A percentile compares a stretch with the other conserved stretches of the same genome.
These are phyloP conservation scores for Vigna reflexopilosa DNA, from an alignment of 306 rosid species.

Conservation along the genomic window DNA sequence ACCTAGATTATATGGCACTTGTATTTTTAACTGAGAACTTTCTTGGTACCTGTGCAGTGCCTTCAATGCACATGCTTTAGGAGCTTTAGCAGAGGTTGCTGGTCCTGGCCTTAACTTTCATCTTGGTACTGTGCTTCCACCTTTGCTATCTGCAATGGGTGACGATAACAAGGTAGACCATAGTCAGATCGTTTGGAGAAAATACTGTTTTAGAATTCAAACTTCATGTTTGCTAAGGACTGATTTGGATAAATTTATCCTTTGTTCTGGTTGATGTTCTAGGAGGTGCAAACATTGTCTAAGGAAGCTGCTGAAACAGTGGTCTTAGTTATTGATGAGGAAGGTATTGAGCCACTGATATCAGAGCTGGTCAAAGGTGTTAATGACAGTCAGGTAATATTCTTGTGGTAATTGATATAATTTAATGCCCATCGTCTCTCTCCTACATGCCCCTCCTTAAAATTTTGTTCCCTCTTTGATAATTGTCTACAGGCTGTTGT, in stretches of 20 bases:
- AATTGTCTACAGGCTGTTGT: slow-evolving; percentile 72
- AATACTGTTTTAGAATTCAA: slow-evolving; percentile 30
- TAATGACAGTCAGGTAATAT: slow-evolving; percentile 77
- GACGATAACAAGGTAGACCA: slow-evolving; percentile 67
- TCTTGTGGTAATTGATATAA: slow-evolving; percentile 9
- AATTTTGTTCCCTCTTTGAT: slow-evolving; percentile 18
- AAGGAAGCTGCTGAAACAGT: slow-evolving; percentile 95
- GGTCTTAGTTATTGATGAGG: slow-evolving; percentile 85
- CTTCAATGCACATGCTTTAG: slow-evolving; percentile 95
- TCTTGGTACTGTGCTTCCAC: slow-evolving; percentile 90
- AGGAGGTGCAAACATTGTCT: slow-evolving; percentile 87
- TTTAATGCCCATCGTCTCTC: not conserved
- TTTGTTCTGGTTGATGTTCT: slow-evolving; percentile 41
- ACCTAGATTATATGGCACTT: slow-evolving; percentile 22
- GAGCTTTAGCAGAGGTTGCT: slow-evolving; percentile 97
- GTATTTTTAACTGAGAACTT: slow-evolving; percentile 7
- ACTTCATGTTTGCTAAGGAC: slow-evolving; percentile 26
- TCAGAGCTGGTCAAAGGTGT: slow-evolving; percentile 87
- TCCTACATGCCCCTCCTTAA: not conserved
- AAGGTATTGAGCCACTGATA: slow-evolving; percentile 84
- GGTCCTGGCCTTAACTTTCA: slow-evolving; percentile 88
- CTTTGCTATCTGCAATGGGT: slow-evolving; percentile 85
- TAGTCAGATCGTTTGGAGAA: slow-evolving; percentile 8
- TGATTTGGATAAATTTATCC: slow-evolving; percentile 4
- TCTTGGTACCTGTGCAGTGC: slow-evolving; percentile 64